Conservation (phyloP, 1,284 basidiomycete genomes). For the Agaricales sp. region DNA sequence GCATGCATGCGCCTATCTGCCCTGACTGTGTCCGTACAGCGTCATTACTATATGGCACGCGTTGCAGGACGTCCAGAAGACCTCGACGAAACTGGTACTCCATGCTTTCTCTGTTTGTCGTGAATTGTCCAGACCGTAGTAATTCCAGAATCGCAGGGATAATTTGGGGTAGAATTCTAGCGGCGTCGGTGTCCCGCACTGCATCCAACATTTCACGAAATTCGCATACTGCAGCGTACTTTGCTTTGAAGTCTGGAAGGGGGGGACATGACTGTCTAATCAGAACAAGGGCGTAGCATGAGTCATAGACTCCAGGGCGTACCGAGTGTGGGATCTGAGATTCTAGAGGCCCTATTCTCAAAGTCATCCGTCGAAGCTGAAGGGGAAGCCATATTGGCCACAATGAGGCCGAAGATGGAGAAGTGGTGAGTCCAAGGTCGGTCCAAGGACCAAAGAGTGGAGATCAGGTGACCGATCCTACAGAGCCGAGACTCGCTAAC, state of each 20-base stretch:
- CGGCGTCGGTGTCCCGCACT: constrained; percentile 73
- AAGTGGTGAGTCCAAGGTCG: background rate
- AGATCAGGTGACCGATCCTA: too few species aligned
- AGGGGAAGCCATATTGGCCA: background rate
- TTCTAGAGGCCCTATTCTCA: constrained; percentile 18
- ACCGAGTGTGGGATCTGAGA: constrained; percentile 68
- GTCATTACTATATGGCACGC: constrained; percentile 73
- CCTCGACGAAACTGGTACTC: constrained; percentile 86
- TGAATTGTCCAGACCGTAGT: constrained; percentile 67
- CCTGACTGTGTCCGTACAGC: constrained; percentile 63
- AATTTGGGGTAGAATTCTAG: constrained; percentile 59
- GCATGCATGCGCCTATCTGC: constrained; percentile 67
- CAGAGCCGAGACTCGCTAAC: too few species aligned
- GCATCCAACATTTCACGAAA: constrained; percentile 84
- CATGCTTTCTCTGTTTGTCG: constrained; percentile 66
- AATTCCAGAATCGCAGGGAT: constrained; percentile 77
- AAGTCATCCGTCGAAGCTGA: background rate
- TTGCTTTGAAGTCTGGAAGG: constrained; percentile 54
- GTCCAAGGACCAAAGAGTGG: background rate
- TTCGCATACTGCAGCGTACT: constrained; percentile 65
- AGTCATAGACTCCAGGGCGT: too few species aligned
- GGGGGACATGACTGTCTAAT: constrained; percentile 4
- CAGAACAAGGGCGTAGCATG: too few species aligned
- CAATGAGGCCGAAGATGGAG: background rate
- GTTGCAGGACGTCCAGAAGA: constrained; percentile 82